These are phyloP conservation scores for Botrytis galanthina DNA, from an alignment of 2,329 filamentous ascomycete genomes.

Conservation along the genomic window DNA sequence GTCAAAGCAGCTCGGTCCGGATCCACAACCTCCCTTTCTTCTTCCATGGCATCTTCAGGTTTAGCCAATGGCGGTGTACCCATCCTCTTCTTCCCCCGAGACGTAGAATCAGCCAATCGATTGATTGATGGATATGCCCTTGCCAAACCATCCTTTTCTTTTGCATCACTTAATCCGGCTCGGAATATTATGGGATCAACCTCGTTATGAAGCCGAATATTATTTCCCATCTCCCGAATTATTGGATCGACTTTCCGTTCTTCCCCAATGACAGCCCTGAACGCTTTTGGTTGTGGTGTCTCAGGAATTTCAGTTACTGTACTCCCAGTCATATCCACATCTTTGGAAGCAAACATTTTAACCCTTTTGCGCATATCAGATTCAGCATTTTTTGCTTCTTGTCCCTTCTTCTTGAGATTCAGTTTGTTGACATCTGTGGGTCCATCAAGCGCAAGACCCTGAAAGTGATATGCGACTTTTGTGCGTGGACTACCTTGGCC, in stretches of 20 bases:
- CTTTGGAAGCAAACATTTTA: constrained; percentile 22
- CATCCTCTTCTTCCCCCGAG: constrained; percentile 31
- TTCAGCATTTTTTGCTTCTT: constrained; percentile 21
- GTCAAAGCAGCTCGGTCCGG: constrained; percentile 55
- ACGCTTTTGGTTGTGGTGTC: constrained; percentile 22
- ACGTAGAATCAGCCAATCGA: constrained; percentile 35
- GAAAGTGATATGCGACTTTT: constrained; percentile 37
- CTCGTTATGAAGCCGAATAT: constrained; percentile 27
- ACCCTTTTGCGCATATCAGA: constrained; percentile 32
- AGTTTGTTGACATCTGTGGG: constrained; percentile 27
- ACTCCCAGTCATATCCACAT: constrained; percentile 13
- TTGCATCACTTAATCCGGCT: constrained; percentile 22
- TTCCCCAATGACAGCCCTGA: constrained; percentile 23
- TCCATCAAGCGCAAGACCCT: constrained; percentile 33
- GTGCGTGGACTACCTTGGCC: constrained; percentile 32
- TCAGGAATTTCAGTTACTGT: constrained; percentile 20
- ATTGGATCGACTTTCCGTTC: constrained; percentile 24
- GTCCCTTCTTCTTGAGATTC: constrained; percentile 24
- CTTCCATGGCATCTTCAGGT: constrained; percentile 16
- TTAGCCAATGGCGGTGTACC: constrained; percentile 31
- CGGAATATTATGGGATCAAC: constrained; percentile 36
- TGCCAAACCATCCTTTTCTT: constrained; percentile 22
- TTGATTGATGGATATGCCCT: constrained; percentile 36
- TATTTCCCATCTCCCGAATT: constrained; percentile 24
- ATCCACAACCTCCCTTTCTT: constrained; percentile 27